Conservation (phyloP, 2,329 filamentous ascomycete species). For the Epichloe hybrida region DNA sequence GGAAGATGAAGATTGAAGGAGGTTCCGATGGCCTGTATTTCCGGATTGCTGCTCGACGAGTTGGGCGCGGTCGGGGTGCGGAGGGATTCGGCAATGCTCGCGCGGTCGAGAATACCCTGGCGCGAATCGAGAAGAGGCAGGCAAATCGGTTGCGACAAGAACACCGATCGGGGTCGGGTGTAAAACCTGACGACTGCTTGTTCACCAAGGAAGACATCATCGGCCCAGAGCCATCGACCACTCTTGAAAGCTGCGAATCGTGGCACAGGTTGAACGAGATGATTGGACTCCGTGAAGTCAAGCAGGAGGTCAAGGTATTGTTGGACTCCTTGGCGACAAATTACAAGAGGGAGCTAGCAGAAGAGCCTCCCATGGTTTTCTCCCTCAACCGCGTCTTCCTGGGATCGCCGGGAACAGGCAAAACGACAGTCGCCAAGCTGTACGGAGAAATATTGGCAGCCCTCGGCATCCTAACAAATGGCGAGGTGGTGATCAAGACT, state of each 20-base stretch:
- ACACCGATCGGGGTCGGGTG: constrained; percentile 20
- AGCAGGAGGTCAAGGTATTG: constrained; percentile 42
- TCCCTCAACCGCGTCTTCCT: constrained; percentile 56
- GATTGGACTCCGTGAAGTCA: constrained; percentile 48
- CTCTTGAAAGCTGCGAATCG: constrained; percentile 35
- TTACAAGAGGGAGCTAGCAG: constrained; percentile 50
- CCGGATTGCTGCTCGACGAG: constrained; percentile 46
- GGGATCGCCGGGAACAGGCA: constrained; percentile 61
- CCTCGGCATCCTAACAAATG: constrained; percentile 52
- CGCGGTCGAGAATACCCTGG: constrained; percentile 48
- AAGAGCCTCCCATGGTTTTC: constrained; percentile 44
- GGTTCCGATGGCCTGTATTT: constrained; percentile 47
- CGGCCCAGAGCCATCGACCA: constrained; percentile 48
- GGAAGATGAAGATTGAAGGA: constrained; percentile 45
- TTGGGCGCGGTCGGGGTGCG: constrained; percentile 48
- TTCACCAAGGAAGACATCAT: constrained; percentile 57
- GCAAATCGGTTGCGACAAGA: constrained; percentile 26
- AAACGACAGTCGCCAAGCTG: constrained; percentile 61
- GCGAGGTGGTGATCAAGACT: constrained; percentile 60
- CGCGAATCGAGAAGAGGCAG: constrained; percentile 42
- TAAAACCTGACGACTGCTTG: constrained; percentile 39
- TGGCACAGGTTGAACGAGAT: constrained; percentile 46
- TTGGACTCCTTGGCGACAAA: constrained; percentile 50
- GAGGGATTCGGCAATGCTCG: constrained; percentile 64
- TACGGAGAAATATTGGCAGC: constrained; percentile 57